Evolutionary conservation across 2,329 filamentous ascomycete species (phyloP).

Genomic region (Sporothrix inflata): DNA sequence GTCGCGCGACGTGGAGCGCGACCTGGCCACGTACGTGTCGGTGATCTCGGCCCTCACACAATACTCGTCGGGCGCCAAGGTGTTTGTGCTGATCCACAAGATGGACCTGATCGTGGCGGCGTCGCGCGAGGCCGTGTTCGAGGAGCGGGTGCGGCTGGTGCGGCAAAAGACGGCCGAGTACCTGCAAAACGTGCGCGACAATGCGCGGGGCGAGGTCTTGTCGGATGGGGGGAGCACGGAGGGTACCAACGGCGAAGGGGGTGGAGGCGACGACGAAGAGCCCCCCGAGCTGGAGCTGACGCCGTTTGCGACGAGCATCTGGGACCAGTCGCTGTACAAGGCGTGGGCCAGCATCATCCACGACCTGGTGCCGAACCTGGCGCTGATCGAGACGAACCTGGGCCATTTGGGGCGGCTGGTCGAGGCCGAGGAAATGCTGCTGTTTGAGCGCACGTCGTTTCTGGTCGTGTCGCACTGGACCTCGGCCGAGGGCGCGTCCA

Average conservation of each 20-base stretch:
- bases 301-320: conserved; percentile 94
- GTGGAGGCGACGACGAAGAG: conserved; percentile 38
- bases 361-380: conserved; percentile 91
- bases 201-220: conserved; percentile 34
- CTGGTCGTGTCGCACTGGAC: conserved; percentile 94
- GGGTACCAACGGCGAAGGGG: background rate
- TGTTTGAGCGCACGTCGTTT: conserved; percentile 96
- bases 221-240: background rate
- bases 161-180: conserved; percentile 69
- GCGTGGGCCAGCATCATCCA: conserved; percentile 99
- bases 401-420: conserved; percentile 81
- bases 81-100: conserved; percentile 97
- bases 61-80: conserved; percentile 76
- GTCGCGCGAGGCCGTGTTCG: conserved; percentile 79
- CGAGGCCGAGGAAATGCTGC: conserved; percentile 87
- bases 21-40: conserved; percentile 87
- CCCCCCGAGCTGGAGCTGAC: conserved; percentile 65
- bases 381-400: conserved; percentile 84
- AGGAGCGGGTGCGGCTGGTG: conserved; percentile 78
- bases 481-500: conserved; percentile 71
- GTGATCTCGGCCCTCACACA: conserved; percentile 88
- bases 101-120: conserved; percentile 91
- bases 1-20: conserved; percentile 88
- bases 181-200: conserved; percentile 45
- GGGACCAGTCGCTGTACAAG: conserved; percentile 98